A percentile compares a stretch with the other conserved stretches of the same genome.
Conservation (phyloP, 169 alveolate species). For the Prorocentrum cordatum region DNA sequence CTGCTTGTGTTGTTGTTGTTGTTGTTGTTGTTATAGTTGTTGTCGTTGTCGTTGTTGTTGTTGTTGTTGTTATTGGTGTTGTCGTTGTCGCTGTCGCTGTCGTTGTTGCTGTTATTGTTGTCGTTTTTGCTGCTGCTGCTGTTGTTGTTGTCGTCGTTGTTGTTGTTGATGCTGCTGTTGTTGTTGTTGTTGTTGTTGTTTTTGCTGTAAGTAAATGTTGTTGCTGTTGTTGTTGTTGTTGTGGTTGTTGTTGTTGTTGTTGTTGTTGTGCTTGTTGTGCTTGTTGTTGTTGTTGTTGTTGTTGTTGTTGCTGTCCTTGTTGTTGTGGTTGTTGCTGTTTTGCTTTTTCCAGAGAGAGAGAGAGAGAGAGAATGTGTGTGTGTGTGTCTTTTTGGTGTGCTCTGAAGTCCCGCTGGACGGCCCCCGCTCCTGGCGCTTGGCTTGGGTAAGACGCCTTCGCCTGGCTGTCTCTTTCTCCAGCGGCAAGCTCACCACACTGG, state of each 20-base stretch:
- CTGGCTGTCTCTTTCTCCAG: too few species aligned
- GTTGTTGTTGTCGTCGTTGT: neutral
- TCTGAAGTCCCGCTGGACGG: too few species aligned
- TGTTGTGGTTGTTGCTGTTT: neutral
- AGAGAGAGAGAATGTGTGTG: too few species aligned
- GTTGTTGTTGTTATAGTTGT: neutral
- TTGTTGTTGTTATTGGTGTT: neutral
- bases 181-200: neutral
- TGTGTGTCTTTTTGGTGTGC: too few species aligned
- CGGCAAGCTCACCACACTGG: too few species aligned
- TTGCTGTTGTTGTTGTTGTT: neutral
- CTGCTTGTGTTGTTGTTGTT: neutral
- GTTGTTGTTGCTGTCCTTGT: neutral
- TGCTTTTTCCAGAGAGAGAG: too few species aligned
- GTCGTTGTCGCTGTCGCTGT: neutral
- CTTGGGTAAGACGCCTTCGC: too few species aligned
- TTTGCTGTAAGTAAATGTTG: neutral
- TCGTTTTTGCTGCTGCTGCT: neutral
- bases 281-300: neutral
- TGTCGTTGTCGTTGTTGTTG: neutral
- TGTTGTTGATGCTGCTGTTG: neutral
- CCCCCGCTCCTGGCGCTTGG: too few species aligned
- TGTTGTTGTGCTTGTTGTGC: neutral
- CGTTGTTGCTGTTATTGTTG: neutral
- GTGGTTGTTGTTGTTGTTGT: neutral